Conservation (phyloP, 2,329 filamentous ascomycete genomes). For the Westerdykella aurantiaca region DNA sequence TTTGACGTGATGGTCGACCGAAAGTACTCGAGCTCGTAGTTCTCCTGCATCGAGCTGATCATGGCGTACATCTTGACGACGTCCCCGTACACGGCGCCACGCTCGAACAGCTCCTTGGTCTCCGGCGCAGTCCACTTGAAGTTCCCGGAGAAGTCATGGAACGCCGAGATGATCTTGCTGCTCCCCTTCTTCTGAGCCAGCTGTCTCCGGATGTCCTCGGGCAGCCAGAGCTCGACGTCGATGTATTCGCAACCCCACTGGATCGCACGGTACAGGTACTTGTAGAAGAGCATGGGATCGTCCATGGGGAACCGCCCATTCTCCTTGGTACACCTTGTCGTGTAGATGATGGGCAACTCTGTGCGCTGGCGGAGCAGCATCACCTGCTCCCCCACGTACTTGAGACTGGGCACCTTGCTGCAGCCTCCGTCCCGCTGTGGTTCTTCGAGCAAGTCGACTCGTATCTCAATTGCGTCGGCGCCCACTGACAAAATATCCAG, state of each 20-base stretch:
- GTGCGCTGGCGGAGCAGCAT: constrained; percentile 79
- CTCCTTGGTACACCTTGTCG: constrained; percentile 72
- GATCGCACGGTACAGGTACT: constrained; percentile 75
- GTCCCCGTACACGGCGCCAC: constrained; percentile 69
- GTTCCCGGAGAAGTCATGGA: constrained; percentile 78
- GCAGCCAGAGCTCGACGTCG: constrained; percentile 82
- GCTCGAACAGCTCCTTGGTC: constrained; percentile 65
- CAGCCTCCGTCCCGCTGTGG: constrained; percentile 57
- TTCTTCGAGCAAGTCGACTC: constrained; percentile 75
- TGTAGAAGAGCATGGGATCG: constrained; percentile 66
- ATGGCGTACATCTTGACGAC: constrained; percentile 89
- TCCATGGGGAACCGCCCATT: constrained; percentile 84
- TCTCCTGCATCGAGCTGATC: constrained; percentile 74
- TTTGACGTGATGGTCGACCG: constrained; percentile 67
- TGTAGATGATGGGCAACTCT: constrained; percentile 86
- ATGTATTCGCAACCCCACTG: constrained; percentile 89
- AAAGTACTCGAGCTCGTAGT: constrained; percentile 88
- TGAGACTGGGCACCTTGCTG: constrained; percentile 65
- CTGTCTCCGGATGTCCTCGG: constrained; percentile 63
- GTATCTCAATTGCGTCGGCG: constrained; percentile 76
- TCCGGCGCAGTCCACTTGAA: constrained; percentile 76
- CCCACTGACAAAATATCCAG: constrained; percentile 83
- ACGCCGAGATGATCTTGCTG: constrained; percentile 85
- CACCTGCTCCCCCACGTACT: constrained; percentile 80
- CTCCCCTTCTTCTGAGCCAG: constrained; percentile 67